A percentile compares a stretch with the other conserved stretches of the same genome.
Conservation (phyloP, 148 eudicot genomes). For the Nepenthes mirabilis region DNA sequence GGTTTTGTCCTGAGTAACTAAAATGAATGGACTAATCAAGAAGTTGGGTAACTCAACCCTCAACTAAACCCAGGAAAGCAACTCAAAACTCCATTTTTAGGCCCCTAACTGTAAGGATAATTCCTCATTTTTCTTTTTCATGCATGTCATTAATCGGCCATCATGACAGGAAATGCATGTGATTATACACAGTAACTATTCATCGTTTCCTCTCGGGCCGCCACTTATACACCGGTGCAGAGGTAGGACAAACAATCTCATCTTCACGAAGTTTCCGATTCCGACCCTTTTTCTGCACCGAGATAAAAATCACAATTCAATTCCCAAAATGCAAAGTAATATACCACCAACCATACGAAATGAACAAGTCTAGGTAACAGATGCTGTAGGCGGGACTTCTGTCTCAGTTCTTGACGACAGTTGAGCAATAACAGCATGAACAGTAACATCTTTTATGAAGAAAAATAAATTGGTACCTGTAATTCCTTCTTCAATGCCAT, state of each 20-base stretch:
- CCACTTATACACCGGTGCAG: constrained; percentile 45
- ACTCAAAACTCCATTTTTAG: too few species aligned
- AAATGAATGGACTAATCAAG: too few species aligned
- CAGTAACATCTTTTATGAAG: not conserved
- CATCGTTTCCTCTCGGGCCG: constrained; percentile 25
- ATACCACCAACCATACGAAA: not conserved
- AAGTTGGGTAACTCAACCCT: too few species aligned
- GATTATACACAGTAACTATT: not conserved
- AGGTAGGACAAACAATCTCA: constrained; percentile 49
- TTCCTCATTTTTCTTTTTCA: too few species aligned
- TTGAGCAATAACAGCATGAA: not conserved
- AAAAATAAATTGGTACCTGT: constrained; percentile 35
- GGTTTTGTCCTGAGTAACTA: too few species aligned
- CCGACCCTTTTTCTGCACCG: constrained; percentile 69
- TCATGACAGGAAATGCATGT: too few species aligned
- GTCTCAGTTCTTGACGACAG: not conserved
- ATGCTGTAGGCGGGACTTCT: not conserved
- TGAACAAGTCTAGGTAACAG: not conserved
- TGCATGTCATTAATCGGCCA: too few species aligned
- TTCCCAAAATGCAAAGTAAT: not conserved
- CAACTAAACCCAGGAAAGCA: too few species aligned
- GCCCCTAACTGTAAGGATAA: too few species aligned
- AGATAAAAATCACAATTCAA: not conserved
- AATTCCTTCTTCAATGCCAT: constrained; percentile 84
- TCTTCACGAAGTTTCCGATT: constrained; percentile 83